These are phyloP conservation scores for Argentina anserina DNA, from an alignment of 306 rosid species.

Conservation along the genomic window DNA sequence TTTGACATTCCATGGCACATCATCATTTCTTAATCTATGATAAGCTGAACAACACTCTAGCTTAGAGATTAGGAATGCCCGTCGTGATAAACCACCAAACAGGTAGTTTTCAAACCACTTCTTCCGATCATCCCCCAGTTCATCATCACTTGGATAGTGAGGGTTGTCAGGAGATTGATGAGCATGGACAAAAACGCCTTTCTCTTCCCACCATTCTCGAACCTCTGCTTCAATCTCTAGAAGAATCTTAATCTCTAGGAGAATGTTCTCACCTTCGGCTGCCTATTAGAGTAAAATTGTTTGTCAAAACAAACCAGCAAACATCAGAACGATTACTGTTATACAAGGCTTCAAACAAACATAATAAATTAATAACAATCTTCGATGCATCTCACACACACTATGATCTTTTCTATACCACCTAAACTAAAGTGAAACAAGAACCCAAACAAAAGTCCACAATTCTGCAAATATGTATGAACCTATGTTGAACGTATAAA, in stretches of 20 bases:
- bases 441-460: background rate
- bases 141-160: background rate
- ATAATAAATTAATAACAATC: background rate
- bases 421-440: background rate
- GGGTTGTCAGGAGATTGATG: background rate
- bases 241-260: background rate
- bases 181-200: background rate
- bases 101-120: constrained; percentile 7
- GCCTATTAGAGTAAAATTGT: background rate
- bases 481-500: background rate
- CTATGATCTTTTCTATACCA: background rate
- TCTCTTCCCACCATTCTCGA: constrained; percentile 1
- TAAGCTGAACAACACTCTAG: constrained; percentile 5
- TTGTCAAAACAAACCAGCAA: background rate
- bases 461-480: background rate
- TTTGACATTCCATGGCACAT: background rate
- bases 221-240: constrained; percentile 4
- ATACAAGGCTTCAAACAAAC: background rate
- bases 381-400: background rate
- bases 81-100: background rate
- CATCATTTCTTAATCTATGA: background rate
- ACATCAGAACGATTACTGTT: background rate
- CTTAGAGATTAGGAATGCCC: background rate
- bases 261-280: background rate
- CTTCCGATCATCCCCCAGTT: background rate